Evolutionary conservation across 1,284 basidiomycete species (phyloP).

Genomic region (Golubevia sp.): DNA sequence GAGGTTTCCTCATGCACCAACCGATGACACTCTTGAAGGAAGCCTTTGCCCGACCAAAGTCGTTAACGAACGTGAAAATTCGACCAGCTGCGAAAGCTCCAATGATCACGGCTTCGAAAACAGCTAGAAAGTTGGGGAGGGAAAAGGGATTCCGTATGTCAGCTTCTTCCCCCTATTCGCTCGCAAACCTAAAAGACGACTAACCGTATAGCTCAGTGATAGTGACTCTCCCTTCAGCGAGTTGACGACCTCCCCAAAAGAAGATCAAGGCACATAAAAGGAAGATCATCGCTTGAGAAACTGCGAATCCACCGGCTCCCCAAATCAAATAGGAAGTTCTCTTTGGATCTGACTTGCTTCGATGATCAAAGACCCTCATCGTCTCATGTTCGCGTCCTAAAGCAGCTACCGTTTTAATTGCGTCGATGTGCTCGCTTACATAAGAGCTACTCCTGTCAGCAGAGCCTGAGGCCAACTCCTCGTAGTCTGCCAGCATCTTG

Average conservation of each 20-base stretch:
- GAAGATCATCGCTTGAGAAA: slow-evolving; percentile 45
- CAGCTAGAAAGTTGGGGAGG: neutral
- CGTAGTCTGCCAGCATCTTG: slow-evolving; percentile 40
- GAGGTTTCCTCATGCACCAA: slow-evolving; percentile 42
- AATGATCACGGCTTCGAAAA: slow-evolving; percentile 63
- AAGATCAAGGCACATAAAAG: slow-evolving; percentile 42
- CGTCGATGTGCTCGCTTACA: slow-evolving; percentile 48
- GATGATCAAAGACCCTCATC: slow-evolving; percentile 38
- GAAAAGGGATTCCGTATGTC: slow-evolving; percentile 7
- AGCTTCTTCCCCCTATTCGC: slow-evolving; percentile 1
- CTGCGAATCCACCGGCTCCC: slow-evolving; percentile 41
- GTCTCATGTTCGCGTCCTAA: slow-evolving; percentile 47
- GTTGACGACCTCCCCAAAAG: slow-evolving; percentile 45
- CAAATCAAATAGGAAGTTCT: slow-evolving; percentile 26
- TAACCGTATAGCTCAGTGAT: too few species aligned
- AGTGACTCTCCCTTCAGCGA: slow-evolving; percentile 18
- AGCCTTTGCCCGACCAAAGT: slow-evolving; percentile 38
- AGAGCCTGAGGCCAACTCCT: slow-evolving; percentile 29
- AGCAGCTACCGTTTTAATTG: slow-evolving; percentile 47
- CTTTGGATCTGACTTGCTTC: slow-evolving; percentile 20
- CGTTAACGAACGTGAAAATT: slow-evolving; percentile 44
- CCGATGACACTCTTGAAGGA: slow-evolving; percentile 31
- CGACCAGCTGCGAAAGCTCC: slow-evolving; percentile 41
- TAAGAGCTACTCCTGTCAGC: slow-evolving; percentile 34
- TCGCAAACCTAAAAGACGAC: too few species aligned